Evolutionary conservation across 805 yeast genomes (phyloP), one percentile per base, ranked within the genome.

Genomic region (Nakazawaea populi): DNA sequence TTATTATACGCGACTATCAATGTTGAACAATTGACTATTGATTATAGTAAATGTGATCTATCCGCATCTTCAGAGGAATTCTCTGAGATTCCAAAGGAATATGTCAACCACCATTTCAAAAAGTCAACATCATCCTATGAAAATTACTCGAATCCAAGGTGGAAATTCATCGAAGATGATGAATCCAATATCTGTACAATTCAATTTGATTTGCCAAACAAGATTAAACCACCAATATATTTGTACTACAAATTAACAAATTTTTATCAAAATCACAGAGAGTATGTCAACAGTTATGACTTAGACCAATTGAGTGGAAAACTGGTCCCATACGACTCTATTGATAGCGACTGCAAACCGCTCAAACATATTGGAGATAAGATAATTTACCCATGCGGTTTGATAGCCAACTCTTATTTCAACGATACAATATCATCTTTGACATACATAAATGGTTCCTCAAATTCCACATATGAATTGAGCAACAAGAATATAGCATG

Each of bases 231-330:
- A 2, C 89, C 96, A 3, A 63, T 90, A 7, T 90, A 75, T 64
- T 62, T 89, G 55, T 94, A 89, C 69, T 94, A 94, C 70, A 82
- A 83, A 57, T 72, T 94, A 60, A 90, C 97, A 36, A 89, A 89
- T 64, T 94, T 92, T 67, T 90, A 76, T 66, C 98, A 94, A 66
- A 94, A 94, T 66, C 99, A 94, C 70, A 80, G 99, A 54, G 88
- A 94, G 55, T 94, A 89, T 63, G 98, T 92, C 35, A 83, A 82
- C 54, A 86, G 96, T 8, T 87, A 77, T 66, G 95, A 90, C 64
- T 79, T 85, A 66, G 74, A 76, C 40, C 99, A 94, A 68, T 64
- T 94, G 46, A 80, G 81, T 54, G 99, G 99, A 2, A 66, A 78
- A 31, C 88, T 92, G 3, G 82, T 85, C 6, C 50, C 75, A 0